These are phyloP conservation scores for Murraya koenigii DNA, from an alignment of 345 rosid species.

Conservation along the genomic window DNA sequence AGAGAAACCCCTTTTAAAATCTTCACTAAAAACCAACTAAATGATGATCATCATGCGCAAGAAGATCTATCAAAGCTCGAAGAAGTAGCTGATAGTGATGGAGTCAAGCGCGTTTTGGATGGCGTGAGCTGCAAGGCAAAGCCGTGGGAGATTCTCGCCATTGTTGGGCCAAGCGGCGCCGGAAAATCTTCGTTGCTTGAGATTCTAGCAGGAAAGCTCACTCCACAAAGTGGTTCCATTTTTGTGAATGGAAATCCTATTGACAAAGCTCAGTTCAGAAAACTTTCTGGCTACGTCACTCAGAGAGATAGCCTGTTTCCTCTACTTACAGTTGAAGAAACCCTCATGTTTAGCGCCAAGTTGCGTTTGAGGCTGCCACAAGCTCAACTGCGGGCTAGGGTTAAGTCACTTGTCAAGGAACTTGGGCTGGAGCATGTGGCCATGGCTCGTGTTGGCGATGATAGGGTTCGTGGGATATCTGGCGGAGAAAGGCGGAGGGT, in stretches of 20 bases:
- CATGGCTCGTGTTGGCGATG: slow-evolving; percentile 73
- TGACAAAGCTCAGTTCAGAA: slow-evolving; percentile 63
- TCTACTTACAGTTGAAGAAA: slow-evolving; percentile 90
- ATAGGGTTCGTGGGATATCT: slow-evolving; percentile 78
- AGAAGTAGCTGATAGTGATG: slow-evolving; percentile 19
- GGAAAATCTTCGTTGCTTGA: slow-evolving; percentile 89
- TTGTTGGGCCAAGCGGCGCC: slow-evolving; percentile 96
- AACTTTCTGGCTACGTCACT: slow-evolving; percentile 79
- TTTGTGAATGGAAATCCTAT: slow-evolving; percentile 58
- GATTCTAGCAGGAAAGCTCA: slow-evolving; percentile 64
- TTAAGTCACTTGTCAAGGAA: slow-evolving; percentile 68
- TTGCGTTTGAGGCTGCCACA: slow-evolving; percentile 66
- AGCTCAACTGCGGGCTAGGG: slow-evolving; percentile 46
- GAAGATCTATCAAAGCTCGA: slow-evolving; percentile 17
- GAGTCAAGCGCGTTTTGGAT: slow-evolving; percentile 54
- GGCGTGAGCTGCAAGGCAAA: slow-evolving; percentile 78
- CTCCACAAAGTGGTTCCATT: slow-evolving; percentile 64
- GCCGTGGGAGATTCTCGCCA: slow-evolving; percentile 92
- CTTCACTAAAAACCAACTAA: slow-evolving; percentile 16
- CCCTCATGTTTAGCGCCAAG: slow-evolving; percentile 84
- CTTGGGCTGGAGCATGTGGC: slow-evolving; percentile 81
- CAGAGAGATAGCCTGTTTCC: slow-evolving; percentile 91
- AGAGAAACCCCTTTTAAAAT: slow-evolving; percentile 29
- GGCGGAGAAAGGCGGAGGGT: slow-evolving; percentile 98
- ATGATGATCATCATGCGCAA: slow-evolving; percentile 22